phyloP scores from a whole-genome alignment of 2,329 filamentous ascomycete genomes.

The Fusarium praegraminearum region DNA sequence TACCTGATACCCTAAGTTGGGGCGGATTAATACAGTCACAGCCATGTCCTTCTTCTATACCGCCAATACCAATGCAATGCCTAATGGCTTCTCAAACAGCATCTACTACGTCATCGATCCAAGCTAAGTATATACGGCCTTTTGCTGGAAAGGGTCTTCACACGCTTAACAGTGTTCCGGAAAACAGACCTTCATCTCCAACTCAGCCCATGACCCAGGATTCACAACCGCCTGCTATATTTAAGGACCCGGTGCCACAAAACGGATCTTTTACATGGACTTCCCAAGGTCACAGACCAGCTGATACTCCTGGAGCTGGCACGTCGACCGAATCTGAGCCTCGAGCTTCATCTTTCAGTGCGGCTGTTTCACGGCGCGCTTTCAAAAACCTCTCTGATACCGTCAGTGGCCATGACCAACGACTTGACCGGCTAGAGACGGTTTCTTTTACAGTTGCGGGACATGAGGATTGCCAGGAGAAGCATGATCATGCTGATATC shows the following conservation, averaged over 20 bases:
- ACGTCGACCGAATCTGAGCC: constrained; percentile 49
- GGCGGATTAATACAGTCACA: constrained; percentile 58
- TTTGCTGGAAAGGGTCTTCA: constrained; percentile 68
- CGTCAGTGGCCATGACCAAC: constrained; percentile 71
- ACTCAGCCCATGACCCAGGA: constrained; percentile 49
- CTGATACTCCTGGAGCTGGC: constrained; percentile 33
- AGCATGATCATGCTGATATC: constrained; percentile 74
- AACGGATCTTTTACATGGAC: constrained; percentile 47
- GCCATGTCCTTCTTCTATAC: constrained; percentile 52
- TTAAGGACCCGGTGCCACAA: constrained; percentile 32
- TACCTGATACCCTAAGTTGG: constrained; percentile 70
- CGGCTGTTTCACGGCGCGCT: constrained; percentile 51
- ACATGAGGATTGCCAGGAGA: constrained; percentile 77
- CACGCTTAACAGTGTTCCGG: constrained; percentile 59
- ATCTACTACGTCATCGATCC: constrained; percentile 65
- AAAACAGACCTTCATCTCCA: constrained; percentile 49
- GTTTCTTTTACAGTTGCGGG: constrained; percentile 74
- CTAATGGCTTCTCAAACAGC: constrained; percentile 64
- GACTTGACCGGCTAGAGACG: constrained; percentile 77
- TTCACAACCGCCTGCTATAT: constrained; percentile 9
- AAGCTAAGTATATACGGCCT: constrained; percentile 64
- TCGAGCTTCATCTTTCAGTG: constrained; percentile 35
- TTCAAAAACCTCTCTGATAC: constrained; percentile 63
- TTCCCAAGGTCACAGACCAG: constrained; percentile 35
- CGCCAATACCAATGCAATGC: constrained; percentile 64